Evolutionary conservation across 1,284 basidiomycete genomes (phyloP).

Genomic region (Malassezia furfur): DNA sequence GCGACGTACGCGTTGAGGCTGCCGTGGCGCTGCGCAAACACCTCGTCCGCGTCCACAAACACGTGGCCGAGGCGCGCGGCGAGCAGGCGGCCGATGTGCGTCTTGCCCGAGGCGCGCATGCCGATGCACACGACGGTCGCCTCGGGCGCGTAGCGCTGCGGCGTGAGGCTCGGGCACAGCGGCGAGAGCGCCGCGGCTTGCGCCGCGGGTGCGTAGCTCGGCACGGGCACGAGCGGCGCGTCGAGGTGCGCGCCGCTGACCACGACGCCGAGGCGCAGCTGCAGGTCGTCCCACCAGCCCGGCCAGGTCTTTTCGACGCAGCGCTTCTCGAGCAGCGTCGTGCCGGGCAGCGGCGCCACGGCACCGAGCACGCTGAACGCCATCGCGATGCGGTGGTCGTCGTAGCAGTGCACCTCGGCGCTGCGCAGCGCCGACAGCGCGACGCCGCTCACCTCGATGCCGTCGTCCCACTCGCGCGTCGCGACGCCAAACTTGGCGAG

Average conservation of each 20-base stretch:
- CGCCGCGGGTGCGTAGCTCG: conserved; percentile 8
- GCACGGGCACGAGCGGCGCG: conserved; percentile 20
- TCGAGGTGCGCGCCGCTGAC: conserved; percentile 59
- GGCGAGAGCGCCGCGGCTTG: conserved; percentile 10
- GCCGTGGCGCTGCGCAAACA: conserved; percentile 61
- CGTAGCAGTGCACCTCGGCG: conserved; percentile 82
- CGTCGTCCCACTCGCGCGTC: conserved; percentile 84
- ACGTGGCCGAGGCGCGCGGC: conserved; percentile 65
- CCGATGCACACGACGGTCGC: conserved; percentile 78
- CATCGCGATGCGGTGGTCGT: conserved; percentile 98
- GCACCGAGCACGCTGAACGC: conserved; percentile 82
- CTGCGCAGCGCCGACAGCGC: conserved; percentile 54
- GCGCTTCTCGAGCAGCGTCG: conserved; percentile 84
- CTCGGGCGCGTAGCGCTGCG: conserved; percentile 49
- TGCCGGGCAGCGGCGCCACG: conserved; percentile 57
- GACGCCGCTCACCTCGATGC: conserved; percentile 76
- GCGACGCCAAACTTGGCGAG: conserved; percentile 90
- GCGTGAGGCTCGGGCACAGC: conserved; percentile 22
- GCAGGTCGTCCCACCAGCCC: conserved; percentile 97
- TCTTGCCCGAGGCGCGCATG: conserved; percentile 96
- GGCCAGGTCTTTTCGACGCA: conserved; percentile 99
- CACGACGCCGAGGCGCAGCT: conserved; percentile 87
- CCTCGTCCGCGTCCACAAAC: conserved; percentile 77
- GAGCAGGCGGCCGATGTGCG: conserved; percentile 71
- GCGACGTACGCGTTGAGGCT: conserved; percentile 62